Conservation (phyloP, 1,284 basidiomycete species). For the Apiotrichum laibachii region DNA sequence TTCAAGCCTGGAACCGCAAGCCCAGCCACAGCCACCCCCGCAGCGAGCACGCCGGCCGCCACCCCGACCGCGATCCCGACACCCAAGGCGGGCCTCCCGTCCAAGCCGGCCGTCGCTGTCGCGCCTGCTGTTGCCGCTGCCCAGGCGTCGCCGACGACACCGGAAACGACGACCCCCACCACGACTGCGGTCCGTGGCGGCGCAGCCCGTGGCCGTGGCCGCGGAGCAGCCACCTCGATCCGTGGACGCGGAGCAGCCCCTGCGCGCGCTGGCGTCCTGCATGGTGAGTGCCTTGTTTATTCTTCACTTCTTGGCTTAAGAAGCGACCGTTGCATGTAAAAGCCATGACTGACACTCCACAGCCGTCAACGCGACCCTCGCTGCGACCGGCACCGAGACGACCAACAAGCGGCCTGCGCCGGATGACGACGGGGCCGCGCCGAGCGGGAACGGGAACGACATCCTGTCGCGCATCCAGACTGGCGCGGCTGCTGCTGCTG, state of each 20-base stretch:
- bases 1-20: conserved; percentile 25
- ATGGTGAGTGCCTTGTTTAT: conserved; percentile 24
- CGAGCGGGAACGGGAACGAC: conserved; percentile 10
- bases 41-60: conserved; percentile 7
- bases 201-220: conserved; percentile 6
- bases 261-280: conserved; percentile 8
- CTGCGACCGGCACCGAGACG: neutral
- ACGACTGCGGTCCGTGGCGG: neutral
- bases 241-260: conserved; percentile 13
- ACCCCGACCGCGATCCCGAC: conserved; percentile 11
- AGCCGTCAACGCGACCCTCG: conserved; percentile 46
- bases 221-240: conserved; percentile 7
- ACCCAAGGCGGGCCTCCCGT: conserved; percentile 7
- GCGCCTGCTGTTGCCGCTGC: neutral
- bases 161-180: neutral
- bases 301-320: conserved; percentile 14
- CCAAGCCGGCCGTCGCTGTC: conserved; percentile 3
- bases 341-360: neutral
- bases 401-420: conserved; percentile 19
- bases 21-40: neutral
- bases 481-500: neutral
- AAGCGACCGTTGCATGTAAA: too few relatives aligned
- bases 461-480: conserved; percentile 16
- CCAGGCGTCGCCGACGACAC: neutral
- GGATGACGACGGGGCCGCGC: conserved; percentile 8